Conservation (phyloP, 176 grass and related monocot species). For the Microstegium vimineum region DNA sequence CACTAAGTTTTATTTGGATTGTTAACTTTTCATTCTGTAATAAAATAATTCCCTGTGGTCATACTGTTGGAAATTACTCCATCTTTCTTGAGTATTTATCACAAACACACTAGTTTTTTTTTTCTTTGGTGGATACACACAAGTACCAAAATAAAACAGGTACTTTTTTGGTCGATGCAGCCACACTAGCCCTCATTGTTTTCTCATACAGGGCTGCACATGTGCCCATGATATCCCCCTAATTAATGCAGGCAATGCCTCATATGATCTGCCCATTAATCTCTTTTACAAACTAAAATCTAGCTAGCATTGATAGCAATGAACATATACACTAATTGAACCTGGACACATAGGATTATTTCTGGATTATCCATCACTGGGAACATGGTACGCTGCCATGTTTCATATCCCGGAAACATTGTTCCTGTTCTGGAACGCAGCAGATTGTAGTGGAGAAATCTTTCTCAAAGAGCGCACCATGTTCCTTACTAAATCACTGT, state of each 20-base stretch:
- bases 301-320: background rate
- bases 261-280: background rate
- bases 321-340: background rate
- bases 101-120: background rate
- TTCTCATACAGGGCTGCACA: too few relatives aligned
- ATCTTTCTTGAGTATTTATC: background rate
- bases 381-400: background rate
- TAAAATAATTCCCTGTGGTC: background rate
- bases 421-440: background rate
- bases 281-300: background rate
- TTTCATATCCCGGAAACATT: background rate
- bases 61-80: background rate
- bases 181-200: background rate
- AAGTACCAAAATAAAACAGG: background rate
- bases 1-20: background rate
- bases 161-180: background rate
- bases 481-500: background rate
- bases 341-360: background rate
- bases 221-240: background rate
- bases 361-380: background rate
- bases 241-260: background rate
- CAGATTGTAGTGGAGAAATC: background rate
- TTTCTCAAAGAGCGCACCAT: background rate
- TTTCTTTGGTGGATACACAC: too few relatives aligned
- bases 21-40: background rate